A percentile compares a stretch with the other conserved stretches of the same genome.
Evolutionary conservation across 805 yeast genomes (phyloP).

Genomic region (Ogataea parapolymorpha): DNA sequence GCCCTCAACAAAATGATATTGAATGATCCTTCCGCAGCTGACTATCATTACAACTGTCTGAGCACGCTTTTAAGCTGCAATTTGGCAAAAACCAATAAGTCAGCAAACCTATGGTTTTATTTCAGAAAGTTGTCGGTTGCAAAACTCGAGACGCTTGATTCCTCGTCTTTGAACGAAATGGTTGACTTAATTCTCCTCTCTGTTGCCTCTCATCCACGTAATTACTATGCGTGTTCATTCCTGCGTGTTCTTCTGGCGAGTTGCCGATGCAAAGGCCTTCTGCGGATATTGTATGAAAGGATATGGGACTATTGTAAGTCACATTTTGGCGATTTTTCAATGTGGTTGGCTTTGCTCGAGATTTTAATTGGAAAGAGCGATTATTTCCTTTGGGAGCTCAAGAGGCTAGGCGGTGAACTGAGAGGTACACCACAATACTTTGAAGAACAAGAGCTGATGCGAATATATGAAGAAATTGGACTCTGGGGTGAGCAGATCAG

Average conservation of each 20-base stretch:
- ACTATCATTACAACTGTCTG: constrained; percentile 5
- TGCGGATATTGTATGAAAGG: background rate
- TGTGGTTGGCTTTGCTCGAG: constrained; percentile 22
- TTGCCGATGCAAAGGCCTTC: constrained; percentile 1
- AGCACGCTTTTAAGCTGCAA: constrained; percentile 23
- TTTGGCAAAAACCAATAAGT: constrained; percentile 32
- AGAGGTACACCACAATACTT: background rate
- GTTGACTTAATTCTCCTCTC: constrained; percentile 31
- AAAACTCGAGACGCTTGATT: background rate
- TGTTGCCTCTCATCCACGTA: constrained; percentile 39
- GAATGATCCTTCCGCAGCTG: background rate
- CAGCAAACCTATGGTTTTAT: constrained; percentile 32
- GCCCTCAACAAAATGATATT: background rate
- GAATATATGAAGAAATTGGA: constrained; percentile 6
- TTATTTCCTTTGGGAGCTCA: constrained; percentile 12
- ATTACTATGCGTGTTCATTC: constrained; percentile 48
- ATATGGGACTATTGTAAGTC: constrained; percentile 11
- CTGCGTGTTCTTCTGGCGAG: constrained; percentile 23
- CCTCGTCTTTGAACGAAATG: background rate
- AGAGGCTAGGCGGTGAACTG: constrained; percentile 2
- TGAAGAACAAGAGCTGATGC: background rate
- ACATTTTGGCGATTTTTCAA: constrained; percentile 20
- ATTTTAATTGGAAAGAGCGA: constrained; percentile 10
- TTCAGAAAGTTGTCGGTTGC: constrained; percentile 16
- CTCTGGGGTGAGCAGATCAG: constrained; percentile 12